A percentile compares a stretch with the other conserved stretches of the same genome.
These are phyloP conservation scores for Alternaria sp. DNA, from an alignment of 2,329 filamentous ascomycete genomes.

Conservation along the genomic window DNA sequence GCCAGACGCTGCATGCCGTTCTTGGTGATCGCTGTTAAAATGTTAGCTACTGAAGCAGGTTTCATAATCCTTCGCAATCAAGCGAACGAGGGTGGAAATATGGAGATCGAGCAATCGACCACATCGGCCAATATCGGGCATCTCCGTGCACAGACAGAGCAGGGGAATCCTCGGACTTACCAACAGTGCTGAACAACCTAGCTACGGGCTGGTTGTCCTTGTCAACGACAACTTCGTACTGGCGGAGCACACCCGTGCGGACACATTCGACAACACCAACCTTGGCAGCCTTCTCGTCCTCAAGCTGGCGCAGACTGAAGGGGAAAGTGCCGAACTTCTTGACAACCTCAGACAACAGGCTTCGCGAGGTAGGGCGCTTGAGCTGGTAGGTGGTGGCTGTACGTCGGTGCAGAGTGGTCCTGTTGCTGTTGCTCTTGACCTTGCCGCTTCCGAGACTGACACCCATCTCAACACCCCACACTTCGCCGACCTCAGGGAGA, in stretches of 20 bases:
- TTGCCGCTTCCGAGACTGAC: slow-evolving; percentile 91
- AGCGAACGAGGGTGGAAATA: not conserved
- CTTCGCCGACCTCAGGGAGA: slow-evolving; percentile 84
- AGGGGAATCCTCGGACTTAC: slow-evolving; percentile 74
- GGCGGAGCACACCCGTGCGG: slow-evolving; percentile 86
- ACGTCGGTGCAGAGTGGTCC: slow-evolving; percentile 89
- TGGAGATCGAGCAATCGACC: not conserved
- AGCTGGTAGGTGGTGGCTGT: slow-evolving; percentile 90
- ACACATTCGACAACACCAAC: slow-evolving; percentile 97
- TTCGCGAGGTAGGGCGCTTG: slow-evolving; percentile 91
- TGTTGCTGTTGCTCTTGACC: slow-evolving; percentile 86
- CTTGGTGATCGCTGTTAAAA: slow-evolving; percentile 83
- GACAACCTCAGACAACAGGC: slow-evolving; percentile 90
- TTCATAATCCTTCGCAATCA: not conserved
- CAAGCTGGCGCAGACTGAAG: slow-evolving; percentile 95
- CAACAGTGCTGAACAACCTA: slow-evolving; percentile 87
- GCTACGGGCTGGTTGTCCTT: slow-evolving; percentile 87
- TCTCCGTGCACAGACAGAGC: not conserved
- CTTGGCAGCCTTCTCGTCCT: slow-evolving; percentile 94
- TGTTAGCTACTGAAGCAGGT: slow-evolving; percentile 16
- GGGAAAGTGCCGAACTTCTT: slow-evolving; percentile 98
- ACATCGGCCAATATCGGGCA: not conserved
- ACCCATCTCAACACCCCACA: slow-evolving; percentile 97
- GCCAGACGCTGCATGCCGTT: slow-evolving; percentile 90
- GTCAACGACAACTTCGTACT: slow-evolving; percentile 95